phyloP scores from a whole-genome alignment of 2,329 filamentous ascomycete genomes.

The Aspergillus sp. region DNA sequence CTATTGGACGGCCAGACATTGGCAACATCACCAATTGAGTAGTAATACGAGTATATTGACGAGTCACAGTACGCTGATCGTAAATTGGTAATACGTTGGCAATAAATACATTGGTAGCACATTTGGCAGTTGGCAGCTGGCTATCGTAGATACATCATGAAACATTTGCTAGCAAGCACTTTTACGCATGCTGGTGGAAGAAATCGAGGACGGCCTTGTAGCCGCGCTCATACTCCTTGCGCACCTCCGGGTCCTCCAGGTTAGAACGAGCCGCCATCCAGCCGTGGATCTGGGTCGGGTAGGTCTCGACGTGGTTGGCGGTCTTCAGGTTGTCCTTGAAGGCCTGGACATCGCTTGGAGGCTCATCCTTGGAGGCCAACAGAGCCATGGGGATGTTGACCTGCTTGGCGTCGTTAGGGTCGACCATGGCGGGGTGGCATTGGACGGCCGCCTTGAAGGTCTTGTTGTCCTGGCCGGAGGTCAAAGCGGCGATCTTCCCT shows the following conservation, averaged over 20 bases:
- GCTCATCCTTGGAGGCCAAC: constrained; percentile 51
- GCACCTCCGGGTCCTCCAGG: constrained; percentile 31
- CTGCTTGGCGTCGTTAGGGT: constrained; percentile 48
- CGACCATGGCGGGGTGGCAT: constrained; percentile 54
- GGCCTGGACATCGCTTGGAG: constrained; percentile 38
- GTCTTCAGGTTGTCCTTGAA: constrained; percentile 33
- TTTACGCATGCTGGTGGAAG: constrained; percentile 33
- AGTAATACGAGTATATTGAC: too few species aligned
- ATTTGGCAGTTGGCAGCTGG: background rate
- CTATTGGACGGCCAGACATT: too few species aligned
- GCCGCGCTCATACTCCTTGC: constrained; percentile 38
- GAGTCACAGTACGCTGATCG: too few species aligned
- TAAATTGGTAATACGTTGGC: too few species aligned
- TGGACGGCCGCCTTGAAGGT: constrained; percentile 51
- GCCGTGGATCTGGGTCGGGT: constrained; percentile 37
- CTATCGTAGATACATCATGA: background rate
- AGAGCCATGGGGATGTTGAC: constrained; percentile 51
- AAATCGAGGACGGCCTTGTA: constrained; percentile 36
- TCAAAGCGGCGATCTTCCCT: constrained; percentile 49
- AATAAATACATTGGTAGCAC: too few species aligned
- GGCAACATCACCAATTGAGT: too few species aligned
- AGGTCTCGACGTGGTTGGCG: constrained; percentile 38
- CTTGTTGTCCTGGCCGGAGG: constrained; percentile 41
- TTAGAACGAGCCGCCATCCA: constrained; percentile 40
- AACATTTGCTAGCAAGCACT: background rate